Evolutionary conservation across 2,329 filamentous ascomycete species (phyloP).

Genomic region (Scedosporium apiospermum): DNA sequence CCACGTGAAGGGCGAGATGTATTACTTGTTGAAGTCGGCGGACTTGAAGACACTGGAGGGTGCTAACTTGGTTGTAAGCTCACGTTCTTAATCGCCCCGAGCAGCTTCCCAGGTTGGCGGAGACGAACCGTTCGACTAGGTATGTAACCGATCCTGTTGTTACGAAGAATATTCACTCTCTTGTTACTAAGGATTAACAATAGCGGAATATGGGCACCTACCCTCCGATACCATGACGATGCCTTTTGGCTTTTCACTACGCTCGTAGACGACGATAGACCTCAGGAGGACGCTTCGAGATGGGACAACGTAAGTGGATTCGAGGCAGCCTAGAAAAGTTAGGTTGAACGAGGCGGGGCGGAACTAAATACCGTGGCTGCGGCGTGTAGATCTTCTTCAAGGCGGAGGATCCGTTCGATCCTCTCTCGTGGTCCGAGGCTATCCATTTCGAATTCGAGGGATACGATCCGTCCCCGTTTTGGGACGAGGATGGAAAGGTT

Average conservation of each 20-base stretch:
- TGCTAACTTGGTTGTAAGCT: conserved; percentile 12
- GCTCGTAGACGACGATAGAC: conserved; percentile 24
- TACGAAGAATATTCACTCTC: not conserved
- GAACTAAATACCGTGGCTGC: not conserved
- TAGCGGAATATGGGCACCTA: conserved; percentile 38
- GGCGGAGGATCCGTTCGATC: conserved; percentile 27
- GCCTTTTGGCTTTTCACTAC: conserved; percentile 36
- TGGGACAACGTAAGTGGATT: conserved; percentile 21
- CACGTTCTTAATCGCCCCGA: conserved; percentile 29
- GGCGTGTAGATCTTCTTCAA: conserved; percentile 22
- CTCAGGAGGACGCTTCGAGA: conserved; percentile 17
- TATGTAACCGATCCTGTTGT: conserved; percentile 14
- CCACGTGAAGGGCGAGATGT: not conserved
- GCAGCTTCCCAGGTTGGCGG: conserved; percentile 27
- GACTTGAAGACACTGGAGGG: not conserved
- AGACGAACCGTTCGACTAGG: conserved; percentile 9
- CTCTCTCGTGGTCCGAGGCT: conserved; percentile 27
- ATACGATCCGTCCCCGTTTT: conserved; percentile 13
- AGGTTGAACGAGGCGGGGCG: not conserved
- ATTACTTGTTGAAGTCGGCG: not conserved
- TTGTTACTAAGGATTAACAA: conserved; percentile 9
- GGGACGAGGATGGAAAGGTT: conserved; percentile 14
- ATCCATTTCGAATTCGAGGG: conserved; percentile 12
- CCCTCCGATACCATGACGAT: conserved; percentile 30
- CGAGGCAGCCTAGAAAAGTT: not conserved